Percentiles rank a stretch among this genome's conserved stretches.
These are phyloP conservation scores for Inonotus hispidus DNA, from an alignment of 1,284 basidiomycete genomes.

Conservation along the genomic window DNA sequence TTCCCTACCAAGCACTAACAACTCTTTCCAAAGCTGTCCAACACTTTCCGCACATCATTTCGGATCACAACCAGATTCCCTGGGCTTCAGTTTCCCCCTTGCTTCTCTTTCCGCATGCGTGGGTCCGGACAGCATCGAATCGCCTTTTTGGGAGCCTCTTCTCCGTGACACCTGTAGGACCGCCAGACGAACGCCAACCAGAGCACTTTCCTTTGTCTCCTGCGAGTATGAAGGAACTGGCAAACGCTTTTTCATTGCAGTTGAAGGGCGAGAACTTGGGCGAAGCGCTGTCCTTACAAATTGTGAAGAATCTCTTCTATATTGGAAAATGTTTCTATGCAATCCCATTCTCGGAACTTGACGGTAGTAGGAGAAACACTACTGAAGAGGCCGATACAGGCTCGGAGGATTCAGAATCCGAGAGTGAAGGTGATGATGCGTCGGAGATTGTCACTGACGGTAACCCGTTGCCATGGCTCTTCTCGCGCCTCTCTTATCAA, in stretches of 20 bases:
- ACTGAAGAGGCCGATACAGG: conserved; percentile 30
- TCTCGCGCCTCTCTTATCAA: conserved; percentile 91
- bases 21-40: conserved; percentile 62
- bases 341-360: conserved; percentile 26
- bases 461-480: conserved; percentile 85
- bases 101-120: conserved; percentile 88
- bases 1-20: conserved; percentile 78
- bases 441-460: conserved; percentile 29
- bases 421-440: conserved; percentile 28
- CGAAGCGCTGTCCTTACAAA: conserved; percentile 72
- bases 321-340: conserved; percentile 78
- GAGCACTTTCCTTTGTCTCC: conserved; percentile 46
- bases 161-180: conserved; percentile 39
- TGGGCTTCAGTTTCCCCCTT: conserved; percentile 67
- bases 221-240: conserved; percentile 61
- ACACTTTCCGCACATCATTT: conserved; percentile 46
- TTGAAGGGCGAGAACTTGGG: conserved; percentile 82
- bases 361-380: conserved; percentile 27
- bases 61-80: conserved; percentile 38
- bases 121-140: conserved; percentile 85
- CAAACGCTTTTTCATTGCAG: conserved; percentile 74
- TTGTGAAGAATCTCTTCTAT: conserved; percentile 94
- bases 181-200: conserved; percentile 32
- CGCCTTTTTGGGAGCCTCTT: conserved; percentile 76
- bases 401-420: conserved; percentile 23